These are phyloP conservation scores for Plasmodium inui DNA, from an alignment of 169 alveolate genomes.

Conservation along the genomic window DNA sequence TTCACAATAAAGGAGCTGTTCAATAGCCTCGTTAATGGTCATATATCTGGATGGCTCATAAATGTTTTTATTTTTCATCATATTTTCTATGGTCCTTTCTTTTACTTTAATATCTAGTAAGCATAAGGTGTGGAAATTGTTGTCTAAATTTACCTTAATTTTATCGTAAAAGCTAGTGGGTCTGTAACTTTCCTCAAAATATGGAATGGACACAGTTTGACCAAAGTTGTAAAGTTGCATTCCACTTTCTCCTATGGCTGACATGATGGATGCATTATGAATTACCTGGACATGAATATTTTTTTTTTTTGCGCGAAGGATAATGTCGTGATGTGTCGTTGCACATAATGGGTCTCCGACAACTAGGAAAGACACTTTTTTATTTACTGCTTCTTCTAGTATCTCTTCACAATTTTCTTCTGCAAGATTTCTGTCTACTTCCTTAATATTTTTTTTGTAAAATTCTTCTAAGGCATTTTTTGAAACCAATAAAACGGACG, in stretches of 20 bases:
- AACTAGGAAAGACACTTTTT: constrained; percentile 91
- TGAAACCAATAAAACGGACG: constrained; percentile 92
- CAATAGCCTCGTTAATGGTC: constrained; percentile 93
- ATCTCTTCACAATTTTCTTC: constrained; percentile 93
- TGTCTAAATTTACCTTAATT: constrained; percentile 90
- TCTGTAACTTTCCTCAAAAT: constrained; percentile 97
- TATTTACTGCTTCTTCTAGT: constrained; percentile 89
- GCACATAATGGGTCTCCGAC: constrained; percentile 98
- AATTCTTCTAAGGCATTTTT: constrained; percentile 81
- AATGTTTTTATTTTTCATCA: constrained; percentile 93
- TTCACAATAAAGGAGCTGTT: constrained; percentile 92
- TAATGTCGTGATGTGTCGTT: constrained; percentile 96
- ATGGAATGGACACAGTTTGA: constrained; percentile 98
- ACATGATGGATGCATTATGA: constrained; percentile 91
- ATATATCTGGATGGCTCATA: constrained; percentile 95
- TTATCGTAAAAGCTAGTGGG: constrained; percentile 97
- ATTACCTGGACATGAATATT: constrained; percentile 93
- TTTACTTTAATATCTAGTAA: constrained; percentile 97
- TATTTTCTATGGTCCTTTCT: constrained; percentile 96
- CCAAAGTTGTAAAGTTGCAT: constrained; percentile 97
- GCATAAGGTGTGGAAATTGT: constrained; percentile 96
- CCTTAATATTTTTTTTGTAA: constrained; percentile 89
- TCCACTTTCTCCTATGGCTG: constrained; percentile 85
- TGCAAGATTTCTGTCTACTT: constrained; percentile 95
- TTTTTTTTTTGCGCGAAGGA: constrained; percentile 91